Conservation (phyloP, 257 asterid species). For the Solanum commersonii region DNA sequence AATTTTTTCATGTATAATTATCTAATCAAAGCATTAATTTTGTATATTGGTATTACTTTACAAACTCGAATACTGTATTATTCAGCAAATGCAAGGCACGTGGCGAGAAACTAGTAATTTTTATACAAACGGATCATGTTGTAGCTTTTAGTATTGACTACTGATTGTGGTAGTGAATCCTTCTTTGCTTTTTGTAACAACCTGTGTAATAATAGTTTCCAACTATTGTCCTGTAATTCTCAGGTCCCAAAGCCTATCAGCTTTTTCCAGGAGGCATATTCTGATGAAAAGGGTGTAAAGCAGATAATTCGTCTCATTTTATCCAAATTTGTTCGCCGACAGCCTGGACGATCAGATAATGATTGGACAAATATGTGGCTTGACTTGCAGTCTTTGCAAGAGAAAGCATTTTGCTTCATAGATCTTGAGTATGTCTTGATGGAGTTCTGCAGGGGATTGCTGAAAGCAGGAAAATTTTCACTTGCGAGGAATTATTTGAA, state of each 20-base stretch:
- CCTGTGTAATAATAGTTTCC: slow-evolving; percentile 2
- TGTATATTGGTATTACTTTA: background rate
- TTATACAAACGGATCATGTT: background rate
- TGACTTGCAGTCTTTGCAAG: slow-evolving; percentile 84
- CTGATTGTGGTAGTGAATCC: background rate
- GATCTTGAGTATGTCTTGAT: slow-evolving; percentile 78
- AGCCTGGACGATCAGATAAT: slow-evolving; percentile 77
- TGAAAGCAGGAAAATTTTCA: slow-evolving; percentile 88
- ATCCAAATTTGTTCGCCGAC: slow-evolving; percentile 81
- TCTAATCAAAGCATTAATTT: background rate
- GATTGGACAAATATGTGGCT: slow-evolving; percentile 98
- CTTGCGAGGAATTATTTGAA: slow-evolving; percentile 92
- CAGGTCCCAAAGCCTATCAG: slow-evolving; percentile 92
- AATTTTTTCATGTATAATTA: background rate
- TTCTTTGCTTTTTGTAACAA: background rate
- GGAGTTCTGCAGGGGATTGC: slow-evolving; percentile 97
- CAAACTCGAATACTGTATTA: background rate
- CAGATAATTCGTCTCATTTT: slow-evolving; percentile 89
- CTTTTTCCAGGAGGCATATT: slow-evolving; percentile 54
- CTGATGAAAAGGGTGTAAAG: slow-evolving; percentile 77
- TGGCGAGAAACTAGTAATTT: background rate
- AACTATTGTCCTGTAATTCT: background rate
- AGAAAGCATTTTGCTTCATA: slow-evolving; percentile 86
- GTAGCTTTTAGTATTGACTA: background rate
- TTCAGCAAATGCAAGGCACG: background rate